Evolutionary conservation across 2,329 filamentous ascomycete genomes (phyloP), one percentile per base, ranked within the genome.

Genomic region (Colletotrichum caudatum): DNA sequence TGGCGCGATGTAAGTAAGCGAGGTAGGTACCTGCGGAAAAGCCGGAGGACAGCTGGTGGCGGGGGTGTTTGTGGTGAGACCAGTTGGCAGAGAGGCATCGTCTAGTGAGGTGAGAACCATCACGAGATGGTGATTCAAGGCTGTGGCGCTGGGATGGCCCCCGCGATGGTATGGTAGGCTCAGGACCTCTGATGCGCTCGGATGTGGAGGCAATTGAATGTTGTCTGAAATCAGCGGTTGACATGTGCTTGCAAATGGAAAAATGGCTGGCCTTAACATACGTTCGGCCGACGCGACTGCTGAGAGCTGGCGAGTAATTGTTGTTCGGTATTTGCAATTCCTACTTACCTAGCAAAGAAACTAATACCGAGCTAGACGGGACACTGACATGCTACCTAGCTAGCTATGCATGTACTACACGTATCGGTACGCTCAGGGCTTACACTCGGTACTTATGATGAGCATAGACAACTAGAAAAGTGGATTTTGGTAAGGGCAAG

Each of bases 11-110:
- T 35, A 29, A 33, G 41, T 3, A 44, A 14, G 41, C 3, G 8
- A 7, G 39, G 12, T 41, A 44, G 41, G 5, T 44, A 9, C 6
- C 41, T 44, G 18, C 65, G 65, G 64, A 59, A 69, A 44, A 39
- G 65, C 54, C 65, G 65, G 59, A 59, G 54, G 59, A 51, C 39
- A 64, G 51, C 54, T 59, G 66, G 69, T 48, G 46, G 58, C 23
- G 20, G 29, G 50, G 50, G 57, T 41, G n/a, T 46, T n/a, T 56
- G 56, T 69, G 41, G 60, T 48, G 69, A 64, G 58, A 63, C 44
- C 54, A 29, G 35, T 69, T 46, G 54, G 54, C 39, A 56, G 64
- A 56, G 64, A 60, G 65, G 53, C 59, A 53, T 41, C 53, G 53
- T 59, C 29, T 35, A 50, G 44, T 33, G 11, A 29, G 39, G 44